phyloP scores from a whole-genome alignment of 2,329 filamentous ascomycete genomes.

The Cryoendolithus antarcticus region DNA sequence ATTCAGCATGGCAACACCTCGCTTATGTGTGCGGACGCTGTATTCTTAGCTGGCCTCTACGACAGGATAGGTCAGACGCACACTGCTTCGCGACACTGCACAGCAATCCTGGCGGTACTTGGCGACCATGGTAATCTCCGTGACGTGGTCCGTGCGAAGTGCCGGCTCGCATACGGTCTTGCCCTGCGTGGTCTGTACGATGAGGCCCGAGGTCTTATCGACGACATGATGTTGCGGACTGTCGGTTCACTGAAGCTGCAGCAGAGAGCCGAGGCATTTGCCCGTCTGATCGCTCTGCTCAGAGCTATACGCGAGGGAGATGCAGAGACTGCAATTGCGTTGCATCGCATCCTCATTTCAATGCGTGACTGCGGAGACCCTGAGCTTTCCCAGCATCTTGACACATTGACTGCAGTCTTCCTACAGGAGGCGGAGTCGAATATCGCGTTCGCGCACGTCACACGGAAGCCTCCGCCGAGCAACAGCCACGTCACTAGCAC shows the following conservation, averaged over 20 bases:
- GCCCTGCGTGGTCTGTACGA: conserved; percentile 58
- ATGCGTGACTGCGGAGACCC: neutral
- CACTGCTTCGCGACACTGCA: conserved; percentile 33
- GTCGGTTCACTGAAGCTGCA: conserved; percentile 64
- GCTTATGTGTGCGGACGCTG: conserved; percentile 61
- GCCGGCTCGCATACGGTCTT: conserved; percentile 55
- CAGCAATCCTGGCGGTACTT: conserved; percentile 67
- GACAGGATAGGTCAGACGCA: conserved; percentile 52
- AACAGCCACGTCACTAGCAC: no score
- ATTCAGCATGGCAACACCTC: conserved; percentile 62
- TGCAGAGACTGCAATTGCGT: neutral
- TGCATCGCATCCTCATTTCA: neutral
- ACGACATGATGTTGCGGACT: conserved; percentile 46
- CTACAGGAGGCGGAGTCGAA: no score
- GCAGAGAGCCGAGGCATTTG: conserved; percentile 59
- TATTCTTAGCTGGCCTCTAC: conserved; percentile 62
- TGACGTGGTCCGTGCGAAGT: conserved; percentile 64
- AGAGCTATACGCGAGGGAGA: neutral
- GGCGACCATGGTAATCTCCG: conserved; percentile 53
- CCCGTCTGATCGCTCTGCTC: conserved; percentile 41
- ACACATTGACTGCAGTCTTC: no score
- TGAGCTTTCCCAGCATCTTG: neutral
- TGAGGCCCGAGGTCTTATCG: conserved; percentile 50
- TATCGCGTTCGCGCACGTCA: neutral
- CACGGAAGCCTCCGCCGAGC: neutral